phyloP scores from a whole-genome alignment of 1,139 yeast genomes.

The Diutina pseudorugosa region DNA sequence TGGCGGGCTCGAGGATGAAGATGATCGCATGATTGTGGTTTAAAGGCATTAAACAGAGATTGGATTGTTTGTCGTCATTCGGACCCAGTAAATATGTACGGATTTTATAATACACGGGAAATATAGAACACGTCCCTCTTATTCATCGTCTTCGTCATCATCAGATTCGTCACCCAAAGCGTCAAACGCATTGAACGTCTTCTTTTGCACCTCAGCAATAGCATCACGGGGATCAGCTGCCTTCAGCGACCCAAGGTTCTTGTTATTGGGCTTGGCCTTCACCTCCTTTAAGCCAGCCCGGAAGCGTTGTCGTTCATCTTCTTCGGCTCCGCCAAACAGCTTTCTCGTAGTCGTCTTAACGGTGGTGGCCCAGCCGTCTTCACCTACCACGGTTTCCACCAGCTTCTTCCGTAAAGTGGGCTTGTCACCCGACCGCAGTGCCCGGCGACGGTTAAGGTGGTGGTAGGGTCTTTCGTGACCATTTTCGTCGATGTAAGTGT shows the following conservation, averaged over 20 bases:
- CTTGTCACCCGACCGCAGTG: constrained; percentile 38
- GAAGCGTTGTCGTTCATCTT: constrained; percentile 35
- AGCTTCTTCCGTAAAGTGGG: constrained; percentile 44
- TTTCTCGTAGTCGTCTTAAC: constrained; percentile 34
- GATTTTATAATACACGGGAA: not conserved
- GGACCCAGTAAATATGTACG: not conserved
- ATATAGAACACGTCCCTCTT: constrained; percentile 5
- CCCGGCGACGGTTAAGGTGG: constrained; percentile 47
- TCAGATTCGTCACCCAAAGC: constrained; percentile 50
- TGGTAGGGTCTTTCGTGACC: constrained; percentile 38
- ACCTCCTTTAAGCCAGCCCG: constrained; percentile 31
- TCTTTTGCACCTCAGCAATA: constrained; percentile 52
- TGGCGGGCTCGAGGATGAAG: constrained; percentile 25
- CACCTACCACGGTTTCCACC: constrained; percentile 48
- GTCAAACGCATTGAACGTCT: constrained; percentile 65
- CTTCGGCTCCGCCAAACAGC: constrained; percentile 37
- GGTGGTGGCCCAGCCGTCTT: constrained; percentile 74
- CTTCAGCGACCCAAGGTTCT: constrained; percentile 61
- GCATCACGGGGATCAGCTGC: constrained; percentile 65
- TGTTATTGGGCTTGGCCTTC: constrained; percentile 57
- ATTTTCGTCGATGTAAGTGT: constrained; percentile 35
- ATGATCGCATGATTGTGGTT: constrained; percentile 23
- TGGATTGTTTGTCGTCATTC: not conserved
- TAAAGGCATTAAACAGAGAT: constrained; percentile 6
- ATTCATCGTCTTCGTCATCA: constrained; percentile 30